Evolutionary conservation across 352 stramenopile species (phyloP).

Genomic region (Phytophthora palmivora): DNA sequence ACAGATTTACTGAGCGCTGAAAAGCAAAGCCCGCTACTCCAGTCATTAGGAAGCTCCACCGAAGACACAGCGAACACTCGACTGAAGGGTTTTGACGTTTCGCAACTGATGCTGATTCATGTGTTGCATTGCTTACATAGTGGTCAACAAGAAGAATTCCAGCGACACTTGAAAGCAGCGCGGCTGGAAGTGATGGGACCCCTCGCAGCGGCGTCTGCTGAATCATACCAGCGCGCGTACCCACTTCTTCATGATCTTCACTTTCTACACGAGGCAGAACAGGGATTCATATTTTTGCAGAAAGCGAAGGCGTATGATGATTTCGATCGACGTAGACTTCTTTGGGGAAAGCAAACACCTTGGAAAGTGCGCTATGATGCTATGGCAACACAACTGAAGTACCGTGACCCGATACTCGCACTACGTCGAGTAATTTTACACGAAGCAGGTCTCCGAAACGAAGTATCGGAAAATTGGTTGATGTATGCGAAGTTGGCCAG

Average conservation of each 20-base stretch:
- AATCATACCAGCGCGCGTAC: constrained; percentile 84
- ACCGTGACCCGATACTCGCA: constrained; percentile 84
- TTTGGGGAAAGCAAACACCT: constrained; percentile 68
- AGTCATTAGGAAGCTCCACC: constrained; percentile 35
- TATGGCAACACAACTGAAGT: constrained; percentile 82
- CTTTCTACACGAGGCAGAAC: constrained; percentile 79
- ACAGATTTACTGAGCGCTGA: constrained; percentile 78
- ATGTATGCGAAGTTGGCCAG: constrained; percentile 83
- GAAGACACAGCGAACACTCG: constrained; percentile 35
- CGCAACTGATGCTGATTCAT: constrained; percentile 80
- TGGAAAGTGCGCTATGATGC: constrained; percentile 79
- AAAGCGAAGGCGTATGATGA: constrained; percentile 33
- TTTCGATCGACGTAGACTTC: constrained; percentile 34
- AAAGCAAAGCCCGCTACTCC: constrained; percentile 69
- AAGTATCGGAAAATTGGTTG: constrained; percentile 87
- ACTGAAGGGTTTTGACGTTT: constrained; percentile 73
- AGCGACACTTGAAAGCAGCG: constrained; percentile 70
- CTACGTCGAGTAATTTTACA: constrained; percentile 81
- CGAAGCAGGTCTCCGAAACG: constrained; percentile 59
- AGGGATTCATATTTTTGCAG: constrained; percentile 69
- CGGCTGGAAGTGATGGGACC: constrained; percentile 74
- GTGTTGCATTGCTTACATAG: constrained; percentile 80
- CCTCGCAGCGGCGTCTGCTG: constrained; percentile 68
- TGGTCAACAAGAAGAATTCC: constrained; percentile 59
- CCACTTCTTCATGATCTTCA: constrained; percentile 79